Base-by-base conservation (phyloP, 2,329 filamentous ascomycete species). In the Colletotrichum paranaense region DNA sequence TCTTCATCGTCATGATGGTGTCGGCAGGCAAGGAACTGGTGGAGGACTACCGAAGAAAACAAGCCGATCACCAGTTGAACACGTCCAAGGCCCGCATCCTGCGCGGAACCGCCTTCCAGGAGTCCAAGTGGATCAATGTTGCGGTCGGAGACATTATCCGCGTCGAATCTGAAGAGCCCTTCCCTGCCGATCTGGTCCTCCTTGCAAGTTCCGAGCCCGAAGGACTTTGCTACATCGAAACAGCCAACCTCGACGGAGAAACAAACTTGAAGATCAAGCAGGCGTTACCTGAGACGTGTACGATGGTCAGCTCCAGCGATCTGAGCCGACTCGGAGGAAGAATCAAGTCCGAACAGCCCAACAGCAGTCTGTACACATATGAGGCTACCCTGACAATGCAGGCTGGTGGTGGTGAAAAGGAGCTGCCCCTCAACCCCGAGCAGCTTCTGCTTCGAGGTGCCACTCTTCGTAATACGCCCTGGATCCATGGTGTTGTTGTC, bases 251-350 rank as follows among this genome's bases (percentile, higher is more conserved):
- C 72, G 97, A 99, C 79, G 97, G 97, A 77, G 97, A 99, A 84
- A 99, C 97, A 24, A 99, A 99, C 81, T 86, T 99, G 77, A 99
- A 99, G 85, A 98, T 99, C 85, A 99, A 99, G 85, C 97, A 99
- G 85, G 96, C 92, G 2, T 92, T 98, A 67, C 96, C 97, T 0
- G 97, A 99, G 85, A 99, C 97, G 0, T 92, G 93, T 16, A 88
- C 93, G 74, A 88, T 98, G 80, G 95, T 99, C 72, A 98, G 94
- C 80, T 91, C 95, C 22, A 92, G 90, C 75, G 96, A 98, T 78
- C 86, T 99, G 75, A 94, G 95, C 80, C 90, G 96, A 74, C 85
- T 99, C 4, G 94, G 94, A 59, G 97, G 97, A 35, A 93, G 93
- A 75, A 87, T 99, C 78, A 93, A 94, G 78, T 98, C 96, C 1